A percentile compares a stretch with the other conserved stretches of the same genome.
phyloP scores from a whole-genome alignment of 257 asterid genomes.

The Penstemon barbatus region DNA sequence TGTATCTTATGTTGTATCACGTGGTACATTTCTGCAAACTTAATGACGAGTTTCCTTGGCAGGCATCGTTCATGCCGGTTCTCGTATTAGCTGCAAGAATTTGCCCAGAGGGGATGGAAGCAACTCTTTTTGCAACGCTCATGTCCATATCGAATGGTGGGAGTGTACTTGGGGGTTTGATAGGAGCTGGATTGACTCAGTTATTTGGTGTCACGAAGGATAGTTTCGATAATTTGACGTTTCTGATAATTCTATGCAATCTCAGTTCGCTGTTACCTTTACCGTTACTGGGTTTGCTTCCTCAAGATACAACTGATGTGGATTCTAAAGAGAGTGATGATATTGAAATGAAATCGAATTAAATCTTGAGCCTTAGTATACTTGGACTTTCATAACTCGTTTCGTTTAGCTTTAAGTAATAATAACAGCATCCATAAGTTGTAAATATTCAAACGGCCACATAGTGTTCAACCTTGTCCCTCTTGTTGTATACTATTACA shows the following conservation, averaged over 20 bases:
- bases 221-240: slow-evolving; percentile 65
- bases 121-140: slow-evolving; percentile 93
- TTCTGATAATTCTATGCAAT: slow-evolving; percentile 84
- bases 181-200: slow-evolving; percentile 91
- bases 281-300: slow-evolving; percentile 90
- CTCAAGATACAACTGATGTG: slow-evolving; percentile 49
- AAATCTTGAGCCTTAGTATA: slow-evolving; percentile 27
- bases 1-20: slow-evolving; percentile 3
- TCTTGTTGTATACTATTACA: background rate
- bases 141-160: slow-evolving; percentile 96
- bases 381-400: slow-evolving; percentile 6
- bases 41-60: slow-evolving; percentile 26
- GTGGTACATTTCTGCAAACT: background rate
- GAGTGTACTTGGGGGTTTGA: slow-evolving; percentile 84
- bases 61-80: slow-evolving; percentile 98
- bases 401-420: background rate
- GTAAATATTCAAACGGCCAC: slow-evolving; percentile 29
- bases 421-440: slow-evolving; percentile 22
- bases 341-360: slow-evolving; percentile 76
- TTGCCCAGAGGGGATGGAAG: slow-evolving; percentile 97
- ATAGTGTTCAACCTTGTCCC: background rate
- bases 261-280: slow-evolving; percentile 88
- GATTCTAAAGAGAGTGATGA: slow-evolving; percentile 45
- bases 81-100: slow-evolving; percentile 94
- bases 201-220: slow-evolving; percentile 86